Base-by-base conservation (phyloP, 768 basidiomycete genomes). In the Chalciporus sphaerocephalus region DNA sequence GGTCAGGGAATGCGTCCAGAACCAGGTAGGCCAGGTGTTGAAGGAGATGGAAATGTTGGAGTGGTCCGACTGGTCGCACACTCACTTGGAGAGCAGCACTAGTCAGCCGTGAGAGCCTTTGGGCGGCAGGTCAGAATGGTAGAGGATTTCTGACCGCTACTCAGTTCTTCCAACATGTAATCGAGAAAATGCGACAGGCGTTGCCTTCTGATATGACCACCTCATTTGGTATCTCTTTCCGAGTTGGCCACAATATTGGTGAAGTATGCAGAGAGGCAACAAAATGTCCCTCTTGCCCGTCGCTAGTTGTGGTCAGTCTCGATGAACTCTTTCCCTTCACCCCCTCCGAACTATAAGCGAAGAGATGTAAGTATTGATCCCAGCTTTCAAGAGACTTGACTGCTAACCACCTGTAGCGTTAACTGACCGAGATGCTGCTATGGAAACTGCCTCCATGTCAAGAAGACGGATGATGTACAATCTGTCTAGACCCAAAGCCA, bases 111-210 rank as follows among this genome's bases (percentile, higher is more conserved):
- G 42, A 43, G 21, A 56, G 47, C 23, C 38, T 41, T 12, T 57
- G 46, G 47, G 51, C 48, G 15, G 45, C 50, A 9, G 55, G 56
- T 17, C 55, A 57, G 38, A 56, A 57, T 22, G 48, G 51, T 25
- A 49, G 23, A 9, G 48, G 51, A 2, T 53, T 57, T 36, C 43
- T 49, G 33, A 40, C 47, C 28, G 55, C 54, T 8, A 55, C 54
- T 4, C 54, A 43, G 16, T 55, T 44, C 35, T 45, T 53, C 40
- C 35, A 44, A 27, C 42, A 53, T 11, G 7, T 50, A 12, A 47
- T 53, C 12, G 45, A 41, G 12, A 35, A 37, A 12, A 28, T 30
- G 15, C 27, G 16, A 18, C 38, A 44, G 16, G 42, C 40, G 40
- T n/a, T 25, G 8, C 27, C 3, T 8, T 37, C 18, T 18, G 43